Evolutionary conservation across 306 rosid genomes (phyloP).

Genomic region (Datisca glomerata): DNA sequence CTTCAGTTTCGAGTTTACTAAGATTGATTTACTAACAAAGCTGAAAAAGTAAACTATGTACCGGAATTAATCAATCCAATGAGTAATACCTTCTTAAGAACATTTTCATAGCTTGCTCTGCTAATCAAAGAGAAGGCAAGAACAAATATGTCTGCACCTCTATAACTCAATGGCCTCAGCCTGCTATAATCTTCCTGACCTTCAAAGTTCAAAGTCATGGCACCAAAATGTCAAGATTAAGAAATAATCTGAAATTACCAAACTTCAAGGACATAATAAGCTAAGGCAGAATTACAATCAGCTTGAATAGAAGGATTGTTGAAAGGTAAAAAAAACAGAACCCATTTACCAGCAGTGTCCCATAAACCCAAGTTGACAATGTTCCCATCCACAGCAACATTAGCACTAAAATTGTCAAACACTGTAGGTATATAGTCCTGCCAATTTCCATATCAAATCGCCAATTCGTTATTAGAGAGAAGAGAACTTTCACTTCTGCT

Average conservation of each 20-base stretch:
- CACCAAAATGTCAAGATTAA: too few species aligned
- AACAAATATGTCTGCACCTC: conserved; percentile 94
- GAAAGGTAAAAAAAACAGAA: not conserved
- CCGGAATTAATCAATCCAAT: too few species aligned
- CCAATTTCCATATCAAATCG: too few species aligned
- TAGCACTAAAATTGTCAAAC: conserved; percentile 94
- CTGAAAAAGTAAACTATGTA: too few species aligned
- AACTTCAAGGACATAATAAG: conserved; percentile 7
- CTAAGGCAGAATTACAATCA: not conserved
- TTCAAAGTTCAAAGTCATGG: conserved; percentile 26
- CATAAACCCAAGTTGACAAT: conserved; percentile 90
- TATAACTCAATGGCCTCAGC: conserved; percentile 91
- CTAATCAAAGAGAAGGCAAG: conserved; percentile 87
- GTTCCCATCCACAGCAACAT: conserved; percentile 89
- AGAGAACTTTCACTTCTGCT: too few species aligned
- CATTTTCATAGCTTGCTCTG: conserved; percentile 90
- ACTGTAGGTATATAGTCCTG: conserved; percentile 96
- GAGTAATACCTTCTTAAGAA: conserved; percentile 97
- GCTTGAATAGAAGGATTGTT: not conserved
- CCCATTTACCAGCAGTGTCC: conserved; percentile 89
- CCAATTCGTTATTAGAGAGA: too few species aligned
- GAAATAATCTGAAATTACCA: conserved; percentile 5
- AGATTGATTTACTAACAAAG: too few species aligned
- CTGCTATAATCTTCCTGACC: conserved; percentile 99
- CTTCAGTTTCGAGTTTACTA: too few species aligned